Conservation (phyloP, 305 asterid species). For the Withania somnifera region DNA sequence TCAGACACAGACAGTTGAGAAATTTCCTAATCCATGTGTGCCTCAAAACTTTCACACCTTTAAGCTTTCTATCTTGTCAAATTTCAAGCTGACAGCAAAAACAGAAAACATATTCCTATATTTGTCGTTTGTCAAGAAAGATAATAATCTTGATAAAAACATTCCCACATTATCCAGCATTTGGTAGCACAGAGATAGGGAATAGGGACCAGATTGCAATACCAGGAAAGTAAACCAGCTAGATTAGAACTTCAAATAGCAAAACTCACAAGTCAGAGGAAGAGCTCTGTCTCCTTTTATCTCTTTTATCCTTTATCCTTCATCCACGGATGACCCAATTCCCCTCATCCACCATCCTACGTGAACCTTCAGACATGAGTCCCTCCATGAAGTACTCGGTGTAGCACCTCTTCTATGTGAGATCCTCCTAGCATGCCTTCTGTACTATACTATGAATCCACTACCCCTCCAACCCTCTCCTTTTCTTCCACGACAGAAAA, state of each 20-base stretch:
- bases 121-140: background rate
- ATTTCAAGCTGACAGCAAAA: background rate
- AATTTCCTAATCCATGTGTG: background rate
- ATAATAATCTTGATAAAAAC: background rate
- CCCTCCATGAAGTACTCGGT: background rate
- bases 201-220: background rate
- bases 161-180: background rate
- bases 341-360: background rate
- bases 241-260: background rate
- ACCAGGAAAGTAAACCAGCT: background rate
- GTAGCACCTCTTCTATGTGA: background rate
- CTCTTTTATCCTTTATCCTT: background rate
- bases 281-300: background rate
- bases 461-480: background rate
- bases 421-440: background rate
- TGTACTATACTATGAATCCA: background rate
- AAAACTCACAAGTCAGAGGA: background rate
- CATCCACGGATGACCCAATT: background rate
- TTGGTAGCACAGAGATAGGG: background rate
- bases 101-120: background rate
- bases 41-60: background rate
- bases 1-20: background rate
- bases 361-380: background rate
- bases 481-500: background rate
- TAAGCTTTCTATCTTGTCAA: background rate